A percentile compares a stretch with the other conserved stretches of the same genome.
Evolutionary conservation across 129 eudicot genomes (phyloP).

Genomic region (Flaveria sonorensis): DNA sequence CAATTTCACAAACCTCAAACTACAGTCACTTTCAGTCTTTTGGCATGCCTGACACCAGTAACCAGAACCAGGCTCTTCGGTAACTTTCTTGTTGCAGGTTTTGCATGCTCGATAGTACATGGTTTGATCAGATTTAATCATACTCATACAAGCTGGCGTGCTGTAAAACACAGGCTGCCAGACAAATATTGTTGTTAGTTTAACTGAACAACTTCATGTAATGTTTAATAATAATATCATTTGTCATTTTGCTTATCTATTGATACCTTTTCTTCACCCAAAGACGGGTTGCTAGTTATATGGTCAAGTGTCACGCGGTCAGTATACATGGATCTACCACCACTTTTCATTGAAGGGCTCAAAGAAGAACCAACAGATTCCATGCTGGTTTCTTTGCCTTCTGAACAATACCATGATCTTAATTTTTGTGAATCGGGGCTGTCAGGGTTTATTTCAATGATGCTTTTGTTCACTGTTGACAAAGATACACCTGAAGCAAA

Average conservation of each 20-base stretch:
- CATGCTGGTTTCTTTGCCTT: conserved; percentile 80
- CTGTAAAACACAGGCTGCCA: conserved; percentile 72
- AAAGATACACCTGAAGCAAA: conserved; percentile 67
- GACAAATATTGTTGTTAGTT: neutral
- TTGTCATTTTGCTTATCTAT: neutral
- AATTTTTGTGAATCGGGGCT: conserved; percentile 74
- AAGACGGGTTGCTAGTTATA: conserved; percentile 62
- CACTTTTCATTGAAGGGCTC: conserved; percentile 49
- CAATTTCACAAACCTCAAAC: conserved; percentile 50
- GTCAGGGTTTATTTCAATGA: conserved; percentile 67
- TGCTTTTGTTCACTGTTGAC: conserved; percentile 67
- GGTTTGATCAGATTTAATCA: conserved; percentile 74
- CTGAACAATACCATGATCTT: conserved; percentile 83
- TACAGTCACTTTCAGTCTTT: conserved; percentile 62
- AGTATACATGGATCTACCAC: conserved; percentile 61
- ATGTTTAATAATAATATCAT: neutral
- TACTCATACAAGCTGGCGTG: conserved; percentile 63
- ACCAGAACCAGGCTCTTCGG: conserved; percentile 74
- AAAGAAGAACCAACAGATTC: conserved; percentile 72
- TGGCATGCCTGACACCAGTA: conserved; percentile 87
- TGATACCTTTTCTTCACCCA: conserved; percentile 84
- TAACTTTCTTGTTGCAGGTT: conserved; percentile 93
- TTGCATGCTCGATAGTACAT: conserved; percentile 91
- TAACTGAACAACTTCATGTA: neutral
- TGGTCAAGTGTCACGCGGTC: conserved; percentile 70